Base-by-base conservation (phyloP, 129 eudicot genomes). In the Lactuca saligna region DNA sequence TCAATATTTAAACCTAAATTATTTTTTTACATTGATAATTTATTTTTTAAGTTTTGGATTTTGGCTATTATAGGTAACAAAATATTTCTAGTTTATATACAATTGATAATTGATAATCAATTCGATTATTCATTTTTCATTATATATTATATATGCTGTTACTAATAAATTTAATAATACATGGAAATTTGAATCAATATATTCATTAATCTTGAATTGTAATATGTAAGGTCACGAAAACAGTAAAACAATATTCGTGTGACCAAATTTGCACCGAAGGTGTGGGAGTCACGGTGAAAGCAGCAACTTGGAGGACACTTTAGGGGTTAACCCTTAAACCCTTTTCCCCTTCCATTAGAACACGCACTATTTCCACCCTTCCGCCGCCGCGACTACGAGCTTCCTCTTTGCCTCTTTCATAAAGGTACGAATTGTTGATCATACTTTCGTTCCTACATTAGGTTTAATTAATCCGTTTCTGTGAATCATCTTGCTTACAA, bases 271-370 rank as follows among this genome's bases (percentile, higher is more conserved):
- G 8, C 12, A 11, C 16, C 33, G 13, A n/a, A 35, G 11, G 29
- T 15, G 48, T 61, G 14, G 50, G 6, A 17, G 16, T 20, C n/a
- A n/a, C 17, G 16, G 42, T 58, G 42, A n/a, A 37, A 59, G 46
- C 20, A 34, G 50, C 31, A 46, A 35, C 49, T 4, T 35, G 15
- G 11, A 5, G 66, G 9, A 59, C n/a, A 8, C 49, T 35, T 61
- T 61, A 6, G 31, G 49, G 49, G 48, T 63, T 39, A 39, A 63
- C 54, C 68, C 68, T 16, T 63, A 63, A 63, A 63, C 68, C 68
- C 68, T 42, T 39, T 16, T 33, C 5, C n/a, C 51, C 5, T 35
- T 35, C n/a, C 31, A 29, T 34, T 62, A 8, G 51, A 60, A 14
- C 62, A 38, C 64, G 3, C 44, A n/a, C 29, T 17, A 2, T 25